phyloP scores from a whole-genome alignment of 495 filamentous ascomycete species.

The Daldinia loculata region DNA sequence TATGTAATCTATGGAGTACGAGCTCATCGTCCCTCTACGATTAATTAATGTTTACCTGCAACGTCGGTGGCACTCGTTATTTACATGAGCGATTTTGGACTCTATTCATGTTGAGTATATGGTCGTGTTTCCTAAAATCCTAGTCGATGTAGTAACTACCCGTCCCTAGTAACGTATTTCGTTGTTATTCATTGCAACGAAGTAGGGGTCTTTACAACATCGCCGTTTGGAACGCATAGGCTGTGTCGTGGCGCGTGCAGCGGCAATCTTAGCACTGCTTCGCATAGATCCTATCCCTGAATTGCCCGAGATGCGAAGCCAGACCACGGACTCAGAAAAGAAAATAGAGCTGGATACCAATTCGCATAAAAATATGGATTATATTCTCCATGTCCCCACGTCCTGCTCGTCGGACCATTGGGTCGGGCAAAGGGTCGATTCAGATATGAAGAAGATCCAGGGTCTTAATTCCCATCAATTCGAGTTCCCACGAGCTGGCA shows the following conservation, averaged over 20 bases:
- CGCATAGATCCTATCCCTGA: conserved; percentile 15
- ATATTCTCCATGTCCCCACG: conserved; percentile 24
- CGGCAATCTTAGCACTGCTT: conserved; percentile 22
- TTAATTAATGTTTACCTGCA: conserved; percentile 12
- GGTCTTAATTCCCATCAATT: conserved; percentile 21
- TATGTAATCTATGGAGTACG: conserved; percentile 19
- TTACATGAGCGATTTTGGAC: conserved; percentile 9
- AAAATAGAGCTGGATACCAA: conserved; percentile 11
- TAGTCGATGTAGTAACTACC: conserved; percentile 8
- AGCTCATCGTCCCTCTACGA: not conserved
- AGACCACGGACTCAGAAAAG: not conserved
- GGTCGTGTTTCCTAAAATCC: no score
- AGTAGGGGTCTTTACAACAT: conserved; percentile 14
- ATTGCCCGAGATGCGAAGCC: conserved; percentile 24
- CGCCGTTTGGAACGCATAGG: conserved; percentile 5
- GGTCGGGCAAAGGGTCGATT: conserved; percentile 13
- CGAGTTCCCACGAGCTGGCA: conserved; percentile 13
- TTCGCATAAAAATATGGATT: conserved; percentile 26
- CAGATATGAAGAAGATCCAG: conserved; percentile 30
- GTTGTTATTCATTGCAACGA: conserved; percentile 3
- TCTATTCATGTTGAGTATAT: conserved; percentile 7
- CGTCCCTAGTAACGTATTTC: conserved; percentile 5
- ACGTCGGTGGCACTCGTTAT: conserved; percentile 17
- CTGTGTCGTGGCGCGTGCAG: conserved; percentile 28
- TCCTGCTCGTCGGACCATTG: conserved; percentile 19